Conservation (phyloP, 306 rosid genomes). For the Casuarina glauca region DNA sequence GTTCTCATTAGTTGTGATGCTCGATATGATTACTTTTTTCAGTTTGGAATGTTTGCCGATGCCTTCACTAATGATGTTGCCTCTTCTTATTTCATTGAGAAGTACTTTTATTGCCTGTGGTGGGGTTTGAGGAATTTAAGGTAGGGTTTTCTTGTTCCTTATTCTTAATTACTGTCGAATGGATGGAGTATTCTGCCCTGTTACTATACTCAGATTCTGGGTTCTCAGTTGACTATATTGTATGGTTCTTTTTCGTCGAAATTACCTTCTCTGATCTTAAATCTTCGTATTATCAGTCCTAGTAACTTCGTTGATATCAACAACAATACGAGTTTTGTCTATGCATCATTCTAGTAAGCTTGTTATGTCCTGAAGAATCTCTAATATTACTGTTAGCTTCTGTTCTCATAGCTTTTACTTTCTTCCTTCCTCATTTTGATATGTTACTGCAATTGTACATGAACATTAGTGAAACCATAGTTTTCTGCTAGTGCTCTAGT, state of each 20-base stretch:
- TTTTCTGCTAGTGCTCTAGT: constrained; percentile 4
- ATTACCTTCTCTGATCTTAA: no score
- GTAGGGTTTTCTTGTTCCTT: constrained; percentile 31
- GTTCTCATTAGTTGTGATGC: constrained; percentile 64
- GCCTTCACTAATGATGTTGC: constrained; percentile 74
- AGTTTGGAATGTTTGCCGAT: constrained; percentile 80
- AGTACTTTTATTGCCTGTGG: constrained; percentile 91
- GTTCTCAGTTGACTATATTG: no score
- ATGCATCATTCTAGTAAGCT: neutral
- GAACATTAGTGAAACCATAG: neutral
- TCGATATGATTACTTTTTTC: constrained; percentile 40
- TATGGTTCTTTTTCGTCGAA: no score
- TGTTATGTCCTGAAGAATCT: neutral
- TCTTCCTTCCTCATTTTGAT: neutral
- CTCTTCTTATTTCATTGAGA: constrained; percentile 48
- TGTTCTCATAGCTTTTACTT: neutral
- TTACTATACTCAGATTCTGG: no score
- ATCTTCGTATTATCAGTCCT: no score
- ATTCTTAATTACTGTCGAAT: neutral
- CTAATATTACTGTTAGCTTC: neutral
- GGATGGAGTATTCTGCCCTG: no score
- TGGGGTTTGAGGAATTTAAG: constrained; percentile 84
- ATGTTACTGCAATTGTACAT: neutral
- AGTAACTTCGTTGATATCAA: no score
- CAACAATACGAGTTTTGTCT: no score